Evolutionary conservation across 2,329 filamentous ascomycete genomes (phyloP).

Genomic region (Aureobasidium sp.): DNA sequence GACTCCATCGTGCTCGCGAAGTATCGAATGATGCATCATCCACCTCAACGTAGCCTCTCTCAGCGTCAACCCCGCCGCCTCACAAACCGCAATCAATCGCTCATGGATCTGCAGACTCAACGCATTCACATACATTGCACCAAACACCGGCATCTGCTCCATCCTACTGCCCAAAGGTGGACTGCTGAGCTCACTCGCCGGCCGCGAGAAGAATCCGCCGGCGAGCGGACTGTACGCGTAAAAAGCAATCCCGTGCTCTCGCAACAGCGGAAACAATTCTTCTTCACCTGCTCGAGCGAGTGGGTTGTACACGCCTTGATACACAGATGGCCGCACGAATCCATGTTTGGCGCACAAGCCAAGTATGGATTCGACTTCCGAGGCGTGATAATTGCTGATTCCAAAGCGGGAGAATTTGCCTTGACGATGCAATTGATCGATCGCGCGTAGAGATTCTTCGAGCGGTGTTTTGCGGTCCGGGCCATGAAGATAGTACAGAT

Average conservation of each 20-base stretch:
- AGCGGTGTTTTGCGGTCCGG: slow-evolving; percentile 41
- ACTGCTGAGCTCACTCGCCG: slow-evolving; percentile 31
- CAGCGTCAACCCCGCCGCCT: slow-evolving; percentile 35
- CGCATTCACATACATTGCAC: slow-evolving; percentile 37
- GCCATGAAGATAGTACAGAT: slow-evolving; percentile 39
- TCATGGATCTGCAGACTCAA: slow-evolving; percentile 38
- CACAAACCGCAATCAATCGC: slow-evolving; percentile 28
- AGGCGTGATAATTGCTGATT: slow-evolving; percentile 40
- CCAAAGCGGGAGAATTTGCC: slow-evolving; percentile 43
- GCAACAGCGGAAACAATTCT: slow-evolving; percentile 38
- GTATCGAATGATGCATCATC: slow-evolving; percentile 38
- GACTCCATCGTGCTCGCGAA: slow-evolving; percentile 30
- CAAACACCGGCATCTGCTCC: slow-evolving; percentile 29
- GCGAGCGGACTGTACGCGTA: slow-evolving; percentile 35
- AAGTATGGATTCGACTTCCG: slow-evolving; percentile 40
- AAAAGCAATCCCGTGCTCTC: slow-evolving; percentile 38
- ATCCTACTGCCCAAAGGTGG: slow-evolving; percentile 23
- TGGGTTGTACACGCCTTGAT: slow-evolving; percentile 45
- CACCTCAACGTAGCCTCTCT: slow-evolving; percentile 42
- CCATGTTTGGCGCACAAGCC: slow-evolving; percentile 35
- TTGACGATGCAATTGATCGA: slow-evolving; percentile 36
- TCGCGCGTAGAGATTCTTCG: slow-evolving; percentile 36
- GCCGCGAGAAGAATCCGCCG: slow-evolving; percentile 21
- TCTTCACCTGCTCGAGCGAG: slow-evolving; percentile 38
- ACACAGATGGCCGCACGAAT: slow-evolving; percentile 40